These are phyloP conservation scores for Entomortierella chlamydospora DNA, from an alignment of 192 early-diverging fungal species.

Conservation along the genomic window DNA sequence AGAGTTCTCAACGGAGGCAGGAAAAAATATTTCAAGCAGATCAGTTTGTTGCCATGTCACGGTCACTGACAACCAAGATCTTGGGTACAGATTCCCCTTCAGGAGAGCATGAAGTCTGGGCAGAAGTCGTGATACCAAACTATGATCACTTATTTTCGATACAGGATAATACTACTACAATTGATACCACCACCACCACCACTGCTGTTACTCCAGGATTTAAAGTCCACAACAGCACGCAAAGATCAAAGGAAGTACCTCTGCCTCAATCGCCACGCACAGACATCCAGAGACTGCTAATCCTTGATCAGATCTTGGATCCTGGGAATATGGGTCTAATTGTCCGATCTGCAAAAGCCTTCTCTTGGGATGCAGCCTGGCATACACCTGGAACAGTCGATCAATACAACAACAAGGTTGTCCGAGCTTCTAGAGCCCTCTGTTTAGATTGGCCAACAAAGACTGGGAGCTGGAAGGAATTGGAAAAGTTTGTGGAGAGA, in stretches of 20 bases:
- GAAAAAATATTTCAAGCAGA: conserved; percentile 37
- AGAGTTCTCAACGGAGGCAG: neutral
- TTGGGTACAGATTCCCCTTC: conserved; percentile 59
- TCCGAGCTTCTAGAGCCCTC: conserved; percentile 56
- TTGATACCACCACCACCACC: no score
- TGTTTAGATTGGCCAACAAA: conserved; percentile 54
- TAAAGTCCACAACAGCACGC: no score
- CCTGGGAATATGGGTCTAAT: conserved; percentile 61
- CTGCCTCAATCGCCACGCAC: no score
- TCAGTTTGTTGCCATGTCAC: conserved; percentile 54
- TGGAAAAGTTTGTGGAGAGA: conserved; percentile 19
- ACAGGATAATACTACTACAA: neutral
- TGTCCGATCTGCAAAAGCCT: conserved; percentile 58
- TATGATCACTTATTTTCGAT: conserved; percentile 5
- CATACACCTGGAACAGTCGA: conserved; percentile 57
- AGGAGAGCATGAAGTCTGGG: conserved; percentile 57
- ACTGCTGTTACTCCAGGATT: no score
- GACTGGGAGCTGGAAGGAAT: conserved; percentile 15
- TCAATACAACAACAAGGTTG: conserved; percentile 60
- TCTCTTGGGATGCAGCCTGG: conserved; percentile 58
- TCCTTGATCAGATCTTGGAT: conserved; percentile 59
- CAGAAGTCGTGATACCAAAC: conserved; percentile 59
- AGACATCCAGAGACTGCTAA: conserved; percentile 24
- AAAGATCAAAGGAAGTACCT: no score
- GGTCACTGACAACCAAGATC: conserved; percentile 54